A percentile compares a stretch with the other conserved stretches of the same genome.
These are phyloP conservation scores for Corymbia calophylla DNA, from an alignment of 441 rosid genomes.

Conservation along the genomic window DNA sequence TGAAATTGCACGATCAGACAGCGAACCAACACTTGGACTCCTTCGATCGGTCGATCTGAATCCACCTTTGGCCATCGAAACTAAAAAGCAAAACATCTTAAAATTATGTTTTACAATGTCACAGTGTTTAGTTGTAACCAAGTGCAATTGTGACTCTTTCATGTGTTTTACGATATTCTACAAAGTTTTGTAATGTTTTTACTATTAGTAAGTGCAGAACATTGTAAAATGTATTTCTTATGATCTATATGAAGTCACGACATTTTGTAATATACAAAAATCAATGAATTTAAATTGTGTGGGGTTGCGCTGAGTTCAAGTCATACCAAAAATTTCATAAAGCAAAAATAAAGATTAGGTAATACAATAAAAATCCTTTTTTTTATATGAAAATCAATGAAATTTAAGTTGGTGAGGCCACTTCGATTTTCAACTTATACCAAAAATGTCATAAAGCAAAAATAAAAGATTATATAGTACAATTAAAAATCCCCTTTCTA, in stretches of 20 bases:
- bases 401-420: not conserved
- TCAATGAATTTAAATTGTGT: no score
- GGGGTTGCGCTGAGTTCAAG: not conserved
- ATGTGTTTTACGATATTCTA: no score
- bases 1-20: not conserved
- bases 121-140: not conserved
- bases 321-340: not conserved
- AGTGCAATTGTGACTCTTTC: not conserved
- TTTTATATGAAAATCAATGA: no score
- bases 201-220: not conserved
- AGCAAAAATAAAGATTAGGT: no score
- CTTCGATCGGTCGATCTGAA: not conserved
- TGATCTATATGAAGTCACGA: not conserved
- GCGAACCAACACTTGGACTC: not conserved
- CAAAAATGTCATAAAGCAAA: not conserved
- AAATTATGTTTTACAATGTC: no score
- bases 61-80: no score
- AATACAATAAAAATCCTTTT: not conserved
- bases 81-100: not conserved
- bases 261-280: no score
- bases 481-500: not conserved
- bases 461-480: no score
- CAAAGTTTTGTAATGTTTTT: not conserved
- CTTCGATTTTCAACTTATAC: not conserved
- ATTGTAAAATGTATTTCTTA: no score